A percentile compares a stretch with the other conserved stretches of the same genome.
These are phyloP conservation scores for Chaetomium cochliodes DNA, from an alignment of 495 filamentous ascomycete species.

Conservation along the genomic window DNA sequence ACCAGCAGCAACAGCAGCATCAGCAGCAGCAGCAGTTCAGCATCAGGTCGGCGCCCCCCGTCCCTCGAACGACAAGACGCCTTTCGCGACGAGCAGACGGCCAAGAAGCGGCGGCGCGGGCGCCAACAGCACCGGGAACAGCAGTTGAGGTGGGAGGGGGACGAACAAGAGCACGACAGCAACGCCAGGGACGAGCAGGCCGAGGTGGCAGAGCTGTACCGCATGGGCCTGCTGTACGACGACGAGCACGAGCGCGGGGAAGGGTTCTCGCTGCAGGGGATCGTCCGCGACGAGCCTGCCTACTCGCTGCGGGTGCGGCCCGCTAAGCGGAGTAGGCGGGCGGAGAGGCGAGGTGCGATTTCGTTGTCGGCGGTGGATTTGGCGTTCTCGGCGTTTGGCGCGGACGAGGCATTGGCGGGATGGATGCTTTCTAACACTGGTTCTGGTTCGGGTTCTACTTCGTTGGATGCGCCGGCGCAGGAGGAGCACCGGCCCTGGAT, in stretches of 20 bases:
- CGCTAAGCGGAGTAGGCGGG: slow-evolving; percentile 35
- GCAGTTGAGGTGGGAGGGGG: neutral
- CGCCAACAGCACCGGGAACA: neutral
- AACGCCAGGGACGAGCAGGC: slow-evolving; percentile 20
- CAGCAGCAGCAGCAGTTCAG: neutral
- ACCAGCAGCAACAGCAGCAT: too few species aligned
- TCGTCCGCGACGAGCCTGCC: slow-evolving; percentile 35
- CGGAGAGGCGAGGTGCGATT: slow-evolving; percentile 15
- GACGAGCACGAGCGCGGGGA: slow-evolving; percentile 37
- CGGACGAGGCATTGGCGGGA: slow-evolving; percentile 33
- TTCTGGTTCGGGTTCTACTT: neutral
- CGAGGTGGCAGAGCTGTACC: slow-evolving; percentile 39
- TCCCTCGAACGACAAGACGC: slow-evolving; percentile 46
- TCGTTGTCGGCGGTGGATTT: slow-evolving; percentile 31
- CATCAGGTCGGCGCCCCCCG: slow-evolving; percentile 28
- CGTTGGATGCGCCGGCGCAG: neutral
- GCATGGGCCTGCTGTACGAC: slow-evolving; percentile 43
- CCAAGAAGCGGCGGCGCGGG: slow-evolving; percentile 10
- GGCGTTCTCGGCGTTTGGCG: slow-evolving; percentile 34
- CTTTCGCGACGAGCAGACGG: slow-evolving; percentile 37
- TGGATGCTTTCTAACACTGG: slow-evolving; percentile 24
- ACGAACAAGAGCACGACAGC: neutral
- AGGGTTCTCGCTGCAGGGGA: slow-evolving; percentile 39
- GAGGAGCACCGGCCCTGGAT: neutral
- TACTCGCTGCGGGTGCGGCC: slow-evolving; percentile 26